phyloP scores from a whole-genome alignment of 208 protist species.

The Wallacemonas sp. region DNA sequence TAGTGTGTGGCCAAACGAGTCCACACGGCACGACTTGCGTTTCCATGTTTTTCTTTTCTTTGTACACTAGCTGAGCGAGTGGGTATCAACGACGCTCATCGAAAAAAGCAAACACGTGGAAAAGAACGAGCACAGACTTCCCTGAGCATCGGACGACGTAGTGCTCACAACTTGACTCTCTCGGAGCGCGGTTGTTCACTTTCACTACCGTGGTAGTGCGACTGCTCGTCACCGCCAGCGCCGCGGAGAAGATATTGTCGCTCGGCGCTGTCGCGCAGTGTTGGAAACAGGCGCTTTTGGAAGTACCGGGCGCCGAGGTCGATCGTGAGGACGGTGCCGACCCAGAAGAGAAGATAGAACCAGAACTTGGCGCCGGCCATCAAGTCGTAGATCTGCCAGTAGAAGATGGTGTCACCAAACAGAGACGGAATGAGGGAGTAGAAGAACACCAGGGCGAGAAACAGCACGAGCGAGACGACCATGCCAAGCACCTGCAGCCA shows the following conservation, averaged over 20 bases:
- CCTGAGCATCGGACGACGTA: too few species aligned
- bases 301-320: conserved; percentile 59
- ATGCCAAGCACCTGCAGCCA: conserved; percentile 67
- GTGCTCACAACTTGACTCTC: not conserved
- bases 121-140: too few species aligned
- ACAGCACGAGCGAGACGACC: conserved; percentile 45
- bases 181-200: not conserved
- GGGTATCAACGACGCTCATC: too few species aligned
- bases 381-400: conserved; percentile 72
- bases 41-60: too few species aligned
- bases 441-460: conserved; percentile 48
- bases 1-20: too few species aligned
- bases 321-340: conserved; percentile 46
- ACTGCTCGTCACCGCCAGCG: not conserved
- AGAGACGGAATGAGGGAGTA: conserved; percentile 65
- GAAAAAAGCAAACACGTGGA: too few species aligned
- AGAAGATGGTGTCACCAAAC: conserved; percentile 55
- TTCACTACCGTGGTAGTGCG: conserved; percentile 11
- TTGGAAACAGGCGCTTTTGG: conserved; percentile 62
- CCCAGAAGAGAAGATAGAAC: conserved; percentile 67
- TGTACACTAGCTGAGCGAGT: too few species aligned
- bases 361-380: conserved; percentile 71
- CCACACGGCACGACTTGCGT: too few species aligned
- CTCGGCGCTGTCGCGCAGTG: conserved; percentile 54
- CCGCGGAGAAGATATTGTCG: conserved; percentile 35